Evolutionary conservation across 768 basidiomycete genomes (phyloP), one percentile per base, ranked within the genome.

Genomic region (Cyclocybe cylindracea): DNA sequence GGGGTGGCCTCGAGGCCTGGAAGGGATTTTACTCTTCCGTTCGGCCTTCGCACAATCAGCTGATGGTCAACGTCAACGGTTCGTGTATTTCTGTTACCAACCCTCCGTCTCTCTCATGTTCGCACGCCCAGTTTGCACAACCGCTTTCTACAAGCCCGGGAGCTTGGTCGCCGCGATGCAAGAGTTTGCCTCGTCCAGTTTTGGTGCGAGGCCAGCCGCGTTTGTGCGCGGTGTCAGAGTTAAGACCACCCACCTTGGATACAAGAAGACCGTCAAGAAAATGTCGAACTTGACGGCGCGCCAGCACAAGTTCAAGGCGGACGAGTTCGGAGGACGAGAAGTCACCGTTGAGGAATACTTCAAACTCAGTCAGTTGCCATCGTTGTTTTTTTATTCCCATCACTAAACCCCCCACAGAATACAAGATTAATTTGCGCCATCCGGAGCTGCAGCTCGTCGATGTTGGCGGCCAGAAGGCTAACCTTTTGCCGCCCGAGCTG

Each of bases 341-440:
- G 67, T 90, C 19, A 71, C 82, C 0, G 86, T 94, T 2, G 82
- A 83, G 54, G 61, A 81, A 2, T 94, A 86, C 59, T 93, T 91
- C 70, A 67, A 72, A 44, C 65, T 56, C 56, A 90, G 91, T 92
- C 56, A 48, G 83, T 75, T 29, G 18, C 41, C 37, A 16, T 33
- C 11, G 24, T 38, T 65, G 66, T 56, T 41, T 13, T 63, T 70
- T 45, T 70, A 18, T 72, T 62, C 59, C 67, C 62, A 3, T 34
- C 4, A 11, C 8, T 32, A 50, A 37, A 53, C 16, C 13, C 45
- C 33, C 53, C 43, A n/a, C 53, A 91, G 90, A 88, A 56, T 86
- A 91, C 56, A 74, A 76, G 0, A 83, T 81, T 36, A 75, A 50
- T 0, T 61, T 92, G 7, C 64, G 65, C 19, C 54, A 75, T 37